phyloP scores from a whole-genome alignment of 257 asterid species.

The Solanum lignicaule region DNA sequence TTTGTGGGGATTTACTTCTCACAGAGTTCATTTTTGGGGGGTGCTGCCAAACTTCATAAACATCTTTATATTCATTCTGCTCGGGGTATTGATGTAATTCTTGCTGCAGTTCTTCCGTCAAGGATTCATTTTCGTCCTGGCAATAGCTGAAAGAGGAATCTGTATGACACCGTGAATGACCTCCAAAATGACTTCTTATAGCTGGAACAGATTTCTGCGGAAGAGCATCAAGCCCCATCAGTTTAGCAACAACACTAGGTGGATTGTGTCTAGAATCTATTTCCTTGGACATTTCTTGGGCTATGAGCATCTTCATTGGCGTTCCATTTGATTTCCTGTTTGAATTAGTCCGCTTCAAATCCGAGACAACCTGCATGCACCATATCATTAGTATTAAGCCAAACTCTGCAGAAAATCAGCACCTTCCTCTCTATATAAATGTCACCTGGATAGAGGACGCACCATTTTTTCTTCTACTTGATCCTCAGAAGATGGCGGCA shows the following conservation, averaged over 20 bases:
- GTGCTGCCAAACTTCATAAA: constrained; percentile 55
- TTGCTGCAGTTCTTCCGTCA: constrained; percentile 12
- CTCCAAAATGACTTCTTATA: constrained; percentile 10
- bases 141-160: constrained; percentile 55
- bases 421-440: not conserved
- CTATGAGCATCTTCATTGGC: constrained; percentile 18
- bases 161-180: constrained; percentile 49
- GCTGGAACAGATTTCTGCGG: constrained; percentile 10
- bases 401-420: constrained; percentile 4
- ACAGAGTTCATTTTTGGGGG: constrained; percentile 26
- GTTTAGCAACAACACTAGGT: constrained; percentile 24
- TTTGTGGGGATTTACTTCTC: constrained; percentile 33
- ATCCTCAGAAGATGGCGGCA: constrained; percentile 32
- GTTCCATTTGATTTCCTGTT: constrained; percentile 14
- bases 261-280: constrained; percentile 5
- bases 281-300: constrained; percentile 25
- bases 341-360: not conserved
- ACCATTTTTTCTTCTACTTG: constrained; percentile 66
- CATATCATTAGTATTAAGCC: constrained; percentile 1
- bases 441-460: constrained; percentile 11
- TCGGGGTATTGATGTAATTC: constrained; percentile 28
- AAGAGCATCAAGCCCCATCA: constrained; percentile 29
- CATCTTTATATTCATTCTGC: constrained; percentile 50
- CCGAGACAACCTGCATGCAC: constrained; percentile 44
- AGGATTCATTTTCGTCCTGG: constrained; percentile 54